These are phyloP conservation scores for Amanita subjunquillea DNA, from an alignment of 768 basidiomycete genomes.

Conservation along the genomic window DNA sequence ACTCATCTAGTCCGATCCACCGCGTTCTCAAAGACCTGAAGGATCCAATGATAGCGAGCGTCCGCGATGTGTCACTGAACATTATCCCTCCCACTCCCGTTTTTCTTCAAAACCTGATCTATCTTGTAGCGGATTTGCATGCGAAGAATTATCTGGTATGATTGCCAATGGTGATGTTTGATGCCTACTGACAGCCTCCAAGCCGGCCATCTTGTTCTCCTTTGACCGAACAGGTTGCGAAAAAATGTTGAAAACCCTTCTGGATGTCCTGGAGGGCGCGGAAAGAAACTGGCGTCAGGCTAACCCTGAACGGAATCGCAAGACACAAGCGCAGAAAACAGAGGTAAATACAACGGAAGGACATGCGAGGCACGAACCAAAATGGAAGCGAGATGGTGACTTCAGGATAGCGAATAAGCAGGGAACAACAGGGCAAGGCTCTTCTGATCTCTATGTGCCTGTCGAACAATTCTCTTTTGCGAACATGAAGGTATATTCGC, in stretches of 20 bases:
- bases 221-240: slow-evolving; percentile 57
- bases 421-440: slow-evolving; percentile 34
- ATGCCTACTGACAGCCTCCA: not conserved
- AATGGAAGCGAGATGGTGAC: slow-evolving; percentile 23
- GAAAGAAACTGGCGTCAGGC: slow-evolving; percentile 40
- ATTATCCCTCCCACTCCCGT: slow-evolving; percentile 16
- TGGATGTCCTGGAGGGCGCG: slow-evolving; percentile 23
- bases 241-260: slow-evolving; percentile 31
- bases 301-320: slow-evolving; percentile 38
- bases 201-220: slow-evolving; percentile 63
- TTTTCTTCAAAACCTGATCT: slow-evolving; percentile 36
- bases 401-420: slow-evolving; percentile 6
- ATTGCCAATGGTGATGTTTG: slow-evolving; percentile 1
- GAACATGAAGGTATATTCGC: slow-evolving; percentile 31
- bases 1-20: slow-evolving; percentile 21
- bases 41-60: slow-evolving; percentile 18
- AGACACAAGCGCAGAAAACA: slow-evolving; percentile 31
- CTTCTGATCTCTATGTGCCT: slow-evolving; percentile 50
- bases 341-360: slow-evolving; percentile 34
- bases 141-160: slow-evolving; percentile 42
- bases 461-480: slow-evolving; percentile 53
- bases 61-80: slow-evolving; percentile 15
- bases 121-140: slow-evolving; percentile 50
- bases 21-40: slow-evolving; percentile 29
- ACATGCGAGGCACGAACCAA: slow-evolving; percentile 27